These are phyloP conservation scores for Taxillus chinensis DNA, from an alignment of 164 flowering plant species.

Conservation along the genomic window DNA sequence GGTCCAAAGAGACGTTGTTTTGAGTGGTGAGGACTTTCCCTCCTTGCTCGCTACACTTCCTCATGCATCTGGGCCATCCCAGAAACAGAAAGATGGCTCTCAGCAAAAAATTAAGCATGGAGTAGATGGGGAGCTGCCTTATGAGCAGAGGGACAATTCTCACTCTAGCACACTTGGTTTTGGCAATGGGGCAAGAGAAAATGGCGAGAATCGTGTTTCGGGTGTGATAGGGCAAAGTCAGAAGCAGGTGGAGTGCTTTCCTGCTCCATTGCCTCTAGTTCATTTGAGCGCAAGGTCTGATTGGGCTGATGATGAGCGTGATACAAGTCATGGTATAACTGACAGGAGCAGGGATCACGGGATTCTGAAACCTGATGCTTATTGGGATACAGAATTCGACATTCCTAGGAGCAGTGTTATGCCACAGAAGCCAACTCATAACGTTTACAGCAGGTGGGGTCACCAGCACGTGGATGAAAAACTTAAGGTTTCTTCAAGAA, in stretches of 20 bases:
- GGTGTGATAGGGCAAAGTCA: slow-evolving; percentile 15
- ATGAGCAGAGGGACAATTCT: slow-evolving; percentile 26
- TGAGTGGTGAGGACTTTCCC: slow-evolving; percentile 96
- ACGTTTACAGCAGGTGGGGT: slow-evolving; percentile 29
- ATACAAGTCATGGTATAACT: slow-evolving; percentile 50
- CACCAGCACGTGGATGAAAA: not conserved
- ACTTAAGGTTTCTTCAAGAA: no score
- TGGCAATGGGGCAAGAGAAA: slow-evolving; percentile 22
- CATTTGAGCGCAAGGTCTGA: slow-evolving; percentile 70
- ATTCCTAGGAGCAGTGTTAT: slow-evolving; percentile 37
- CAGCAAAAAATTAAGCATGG: slow-evolving; percentile 49
- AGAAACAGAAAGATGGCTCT: slow-evolving; percentile 46
- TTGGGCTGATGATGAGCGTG: slow-evolving; percentile 99
- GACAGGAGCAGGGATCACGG: slow-evolving; percentile 53
- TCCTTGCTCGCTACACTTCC: slow-evolving; percentile 65
- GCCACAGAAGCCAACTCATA: slow-evolving; percentile 36
- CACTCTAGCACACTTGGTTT: slow-evolving; percentile 13
- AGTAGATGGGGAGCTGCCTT: slow-evolving; percentile 20
- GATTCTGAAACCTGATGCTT: slow-evolving; percentile 33
- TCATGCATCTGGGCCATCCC: slow-evolving; percentile 27
- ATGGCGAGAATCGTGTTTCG: slow-evolving; percentile 18
- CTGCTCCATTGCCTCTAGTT: slow-evolving; percentile 65
- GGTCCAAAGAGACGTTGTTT: slow-evolving; percentile 45
- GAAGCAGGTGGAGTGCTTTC: slow-evolving; percentile 49
- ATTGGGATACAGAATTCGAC: slow-evolving; percentile 69